Evolutionary conservation across 2,329 filamentous ascomycete species (phyloP).

Genomic region (Ascochyta clinopodiicola): DNA sequence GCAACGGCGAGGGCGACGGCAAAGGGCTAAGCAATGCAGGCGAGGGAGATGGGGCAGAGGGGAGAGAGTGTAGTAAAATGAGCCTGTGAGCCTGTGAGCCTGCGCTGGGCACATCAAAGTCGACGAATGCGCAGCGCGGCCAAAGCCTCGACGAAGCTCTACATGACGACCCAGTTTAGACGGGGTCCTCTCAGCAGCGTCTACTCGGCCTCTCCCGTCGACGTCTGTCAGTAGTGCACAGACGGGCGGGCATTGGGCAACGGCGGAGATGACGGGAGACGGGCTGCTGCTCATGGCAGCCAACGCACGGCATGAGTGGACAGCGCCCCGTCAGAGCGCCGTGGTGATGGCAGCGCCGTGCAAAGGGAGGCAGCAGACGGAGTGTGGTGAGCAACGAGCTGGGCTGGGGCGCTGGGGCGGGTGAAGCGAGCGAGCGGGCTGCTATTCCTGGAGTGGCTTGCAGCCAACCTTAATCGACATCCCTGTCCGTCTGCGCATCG

Average conservation of each 20-base stretch:
- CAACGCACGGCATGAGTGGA: constrained; percentile 35
- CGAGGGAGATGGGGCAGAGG: constrained; percentile 8
- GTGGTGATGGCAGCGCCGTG: constrained; percentile 28
- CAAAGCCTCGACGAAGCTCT: constrained; percentile 34
- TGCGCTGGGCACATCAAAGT: constrained; percentile 12
- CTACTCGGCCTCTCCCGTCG: constrained; percentile 25
- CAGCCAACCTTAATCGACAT: constrained; percentile 45
- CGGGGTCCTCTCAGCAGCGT: constrained; percentile 31
- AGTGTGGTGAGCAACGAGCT: constrained; percentile 42
- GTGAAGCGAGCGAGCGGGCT: constrained; percentile 27
- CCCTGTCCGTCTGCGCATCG: constrained; percentile 39
- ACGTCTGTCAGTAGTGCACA: constrained; percentile 28
- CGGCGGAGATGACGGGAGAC: constrained; percentile 28
- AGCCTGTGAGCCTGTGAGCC: neutral
- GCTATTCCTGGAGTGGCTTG: constrained; percentile 51
- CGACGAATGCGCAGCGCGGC: constrained; percentile 31
- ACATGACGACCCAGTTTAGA: constrained; percentile 24
- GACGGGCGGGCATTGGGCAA: constrained; percentile 26
- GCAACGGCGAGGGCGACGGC: constrained; percentile 23
- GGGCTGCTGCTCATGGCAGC: constrained; percentile 25
- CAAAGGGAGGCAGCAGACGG: constrained; percentile 34
- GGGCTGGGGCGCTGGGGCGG: constrained; percentile 6
- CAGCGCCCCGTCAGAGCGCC: constrained; percentile 31
- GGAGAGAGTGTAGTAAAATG: constrained; percentile 10
- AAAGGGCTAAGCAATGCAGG: constrained; percentile 19